Conservation (phyloP, 768 basidiomycete species). For the Boletus rubescentipes region DNA sequence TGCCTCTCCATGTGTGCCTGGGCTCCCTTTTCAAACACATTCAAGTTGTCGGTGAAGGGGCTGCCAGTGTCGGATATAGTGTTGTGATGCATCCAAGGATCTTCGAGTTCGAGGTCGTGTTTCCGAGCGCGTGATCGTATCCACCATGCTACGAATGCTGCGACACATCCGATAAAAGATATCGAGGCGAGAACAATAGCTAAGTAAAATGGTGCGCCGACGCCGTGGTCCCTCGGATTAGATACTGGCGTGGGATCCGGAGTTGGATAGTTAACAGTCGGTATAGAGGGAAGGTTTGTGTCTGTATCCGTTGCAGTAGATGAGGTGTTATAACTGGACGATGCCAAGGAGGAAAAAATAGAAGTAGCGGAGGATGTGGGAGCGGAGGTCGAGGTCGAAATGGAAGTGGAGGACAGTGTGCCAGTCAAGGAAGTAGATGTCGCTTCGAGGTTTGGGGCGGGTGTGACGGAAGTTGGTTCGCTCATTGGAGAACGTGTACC, state of each 20-base stretch:
- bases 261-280: constrained; percentile 22
- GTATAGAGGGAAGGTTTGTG: constrained; percentile 23
- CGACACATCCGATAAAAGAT: constrained; percentile 42
- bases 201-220: constrained; percentile 46
- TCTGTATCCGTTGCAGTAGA: constrained; percentile 15
- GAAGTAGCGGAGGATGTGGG: background rate
- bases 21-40: constrained; percentile 1
- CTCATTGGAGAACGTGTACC: background rate
- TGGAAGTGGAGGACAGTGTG: constrained; percentile 1
- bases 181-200: constrained; percentile 50
- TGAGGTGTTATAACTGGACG: constrained; percentile 8
- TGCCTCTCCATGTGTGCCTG: constrained; percentile 15
- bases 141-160: constrained; percentile 50
- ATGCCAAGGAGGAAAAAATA: background rate
- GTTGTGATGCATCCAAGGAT: constrained; percentile 36
- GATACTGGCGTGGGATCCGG: constrained; percentile 24
- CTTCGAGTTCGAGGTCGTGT: constrained; percentile 32
- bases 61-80: constrained; percentile 2
- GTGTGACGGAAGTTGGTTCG: constrained; percentile 3
- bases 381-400: background rate
- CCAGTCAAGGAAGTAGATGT: constrained; percentile 12
- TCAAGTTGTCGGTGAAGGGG: background rate
- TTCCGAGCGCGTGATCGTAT: constrained; percentile 42
- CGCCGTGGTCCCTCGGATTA: constrained; percentile 20
- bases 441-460: constrained; percentile 20